A percentile compares a stretch with the other conserved stretches of the same genome.
These are phyloP conservation scores for Yarrowia keelungensis DNA, from an alignment of 805 yeast species.

Conservation along the genomic window DNA sequence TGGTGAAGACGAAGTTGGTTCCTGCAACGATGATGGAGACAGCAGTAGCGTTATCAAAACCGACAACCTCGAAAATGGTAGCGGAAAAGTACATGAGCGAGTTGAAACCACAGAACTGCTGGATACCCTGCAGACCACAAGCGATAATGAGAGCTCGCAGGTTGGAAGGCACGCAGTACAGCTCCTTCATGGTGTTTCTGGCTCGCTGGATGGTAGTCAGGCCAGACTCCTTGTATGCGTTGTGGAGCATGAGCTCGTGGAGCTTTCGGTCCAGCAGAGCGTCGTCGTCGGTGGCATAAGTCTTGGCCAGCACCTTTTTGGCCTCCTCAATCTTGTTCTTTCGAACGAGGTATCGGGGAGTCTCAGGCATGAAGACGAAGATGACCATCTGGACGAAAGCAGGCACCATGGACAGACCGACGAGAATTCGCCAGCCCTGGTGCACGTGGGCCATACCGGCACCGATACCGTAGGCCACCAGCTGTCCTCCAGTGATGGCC, in stretches of 20 bases:
- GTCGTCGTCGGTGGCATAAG: constrained; percentile 69
- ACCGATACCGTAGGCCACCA: constrained; percentile 91
- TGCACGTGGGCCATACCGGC: constrained; percentile 69
- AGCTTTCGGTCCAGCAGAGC: constrained; percentile 71
- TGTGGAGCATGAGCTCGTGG: constrained; percentile 61
- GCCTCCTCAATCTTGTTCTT: constrained; percentile 72
- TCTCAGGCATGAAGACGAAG: constrained; percentile 89
- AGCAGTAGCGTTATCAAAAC: constrained; percentile 88
- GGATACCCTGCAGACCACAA: constrained; percentile 94
- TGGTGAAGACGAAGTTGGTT: constrained; percentile 88
- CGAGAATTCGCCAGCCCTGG: constrained; percentile 93
- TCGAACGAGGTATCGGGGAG: constrained; percentile 88
- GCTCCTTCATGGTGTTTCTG: constrained; percentile 48
- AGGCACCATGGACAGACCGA: constrained; percentile 89
- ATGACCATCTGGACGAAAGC: constrained; percentile 76
- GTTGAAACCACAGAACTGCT: constrained; percentile 96
- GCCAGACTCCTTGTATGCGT: constrained; percentile 39
- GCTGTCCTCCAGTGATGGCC: constrained; percentile 94
- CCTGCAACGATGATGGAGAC: constrained; percentile 94
- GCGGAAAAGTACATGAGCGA: constrained; percentile 95
- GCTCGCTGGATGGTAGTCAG: constrained; percentile 41
- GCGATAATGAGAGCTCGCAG: constrained; percentile 88
- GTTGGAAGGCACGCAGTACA: constrained; percentile 59
- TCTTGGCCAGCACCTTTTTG: constrained; percentile 64
- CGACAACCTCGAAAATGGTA: constrained; percentile 89